These are phyloP conservation scores for Thuidium tamariscinum DNA, from an alignment of 225 moss, liverwort and hornwort species.

Conservation along the genomic window DNA sequence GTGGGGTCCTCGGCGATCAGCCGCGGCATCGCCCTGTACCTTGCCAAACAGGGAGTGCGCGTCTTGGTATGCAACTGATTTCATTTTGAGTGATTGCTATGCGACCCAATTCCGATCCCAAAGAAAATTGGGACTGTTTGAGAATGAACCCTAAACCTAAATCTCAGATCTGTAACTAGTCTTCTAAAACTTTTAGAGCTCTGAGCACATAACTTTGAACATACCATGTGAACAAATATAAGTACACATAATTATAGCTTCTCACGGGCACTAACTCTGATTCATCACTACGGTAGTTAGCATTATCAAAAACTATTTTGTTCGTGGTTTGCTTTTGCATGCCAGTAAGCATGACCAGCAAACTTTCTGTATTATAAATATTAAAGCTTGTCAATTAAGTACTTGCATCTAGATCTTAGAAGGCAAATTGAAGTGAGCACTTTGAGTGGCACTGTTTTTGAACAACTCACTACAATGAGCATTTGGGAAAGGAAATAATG, in stretches of 20 bases:
- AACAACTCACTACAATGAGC: background rate
- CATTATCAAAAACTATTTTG: background rate
- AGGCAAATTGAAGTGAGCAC: background rate
- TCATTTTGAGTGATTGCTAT: background rate
- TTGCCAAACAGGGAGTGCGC: conserved; percentile 36
- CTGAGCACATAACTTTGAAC: too few species aligned
- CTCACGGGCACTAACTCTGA: background rate
- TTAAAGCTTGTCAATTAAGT: background rate
- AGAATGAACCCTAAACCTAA: background rate
- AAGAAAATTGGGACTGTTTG: background rate
- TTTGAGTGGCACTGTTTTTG: background rate
- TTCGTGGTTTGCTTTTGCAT: background rate
- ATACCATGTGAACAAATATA: background rate
- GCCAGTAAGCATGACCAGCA: background rate
- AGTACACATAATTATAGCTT: background rate
- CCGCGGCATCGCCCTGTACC: conserved; percentile 58
- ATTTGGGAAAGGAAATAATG: background rate
- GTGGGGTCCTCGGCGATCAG: conserved; percentile 49
- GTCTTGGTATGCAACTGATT: conserved; percentile 40
- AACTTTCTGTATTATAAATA: background rate
- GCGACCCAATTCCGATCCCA: too few species aligned
- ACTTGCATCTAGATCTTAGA: background rate
- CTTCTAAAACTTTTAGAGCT: background rate
- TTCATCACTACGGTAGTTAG: background rate
- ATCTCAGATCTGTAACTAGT: background rate